Conservation (phyloP, 2,329 filamentous ascomycete genomes). For the Exophiala oligosperma region DNA sequence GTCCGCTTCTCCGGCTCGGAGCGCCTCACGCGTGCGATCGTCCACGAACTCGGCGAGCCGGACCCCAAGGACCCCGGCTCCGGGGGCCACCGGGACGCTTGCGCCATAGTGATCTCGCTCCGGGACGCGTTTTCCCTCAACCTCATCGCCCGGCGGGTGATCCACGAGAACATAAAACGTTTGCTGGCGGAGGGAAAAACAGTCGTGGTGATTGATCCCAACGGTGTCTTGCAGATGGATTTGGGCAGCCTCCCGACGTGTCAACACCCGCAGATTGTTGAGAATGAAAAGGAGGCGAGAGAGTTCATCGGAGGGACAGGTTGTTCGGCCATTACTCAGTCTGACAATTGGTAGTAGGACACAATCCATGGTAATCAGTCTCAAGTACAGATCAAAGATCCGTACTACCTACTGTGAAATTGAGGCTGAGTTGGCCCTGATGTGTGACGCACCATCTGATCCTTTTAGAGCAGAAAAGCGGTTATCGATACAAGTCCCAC, state of each 20-base stretch:
- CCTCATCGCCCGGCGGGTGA: slow-evolving; percentile 12
- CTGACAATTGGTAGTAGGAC: slow-evolving; percentile 14
- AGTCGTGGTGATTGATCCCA: slow-evolving; percentile 19
- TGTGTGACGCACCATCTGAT: too few species aligned
- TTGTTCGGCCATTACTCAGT: slow-evolving; percentile 16
- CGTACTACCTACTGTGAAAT: not conserved
- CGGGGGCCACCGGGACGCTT: slow-evolving; percentile 16
- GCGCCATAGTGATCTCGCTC: slow-evolving; percentile 15
- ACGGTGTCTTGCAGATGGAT: slow-evolving; percentile 18
- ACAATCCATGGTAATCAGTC: slow-evolving; percentile 7
- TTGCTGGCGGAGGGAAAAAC: slow-evolving; percentile 11
- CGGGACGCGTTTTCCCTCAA: slow-evolving; percentile 18
- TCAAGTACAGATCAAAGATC: slow-evolving; percentile 2
- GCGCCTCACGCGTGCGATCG: slow-evolving; percentile 18
- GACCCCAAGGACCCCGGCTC: slow-evolving; percentile 18
- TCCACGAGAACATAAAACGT: slow-evolving; percentile 20
- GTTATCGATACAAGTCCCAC: too few species aligned
- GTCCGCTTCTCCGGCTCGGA: slow-evolving; percentile 19
- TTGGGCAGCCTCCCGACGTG: slow-evolving; percentile 8
- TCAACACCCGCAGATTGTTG: slow-evolving; percentile 15
- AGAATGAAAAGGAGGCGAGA: slow-evolving; percentile 16
- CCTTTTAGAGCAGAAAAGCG: too few species aligned
- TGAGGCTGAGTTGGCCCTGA: too few species aligned
- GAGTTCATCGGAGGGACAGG: slow-evolving; percentile 16
- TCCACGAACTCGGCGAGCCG: slow-evolving; percentile 18